Evolutionary conservation across 345 rosid species (phyloP), one percentile per base, ranked within the genome.

Genomic region (Gossypium anomalum): DNA sequence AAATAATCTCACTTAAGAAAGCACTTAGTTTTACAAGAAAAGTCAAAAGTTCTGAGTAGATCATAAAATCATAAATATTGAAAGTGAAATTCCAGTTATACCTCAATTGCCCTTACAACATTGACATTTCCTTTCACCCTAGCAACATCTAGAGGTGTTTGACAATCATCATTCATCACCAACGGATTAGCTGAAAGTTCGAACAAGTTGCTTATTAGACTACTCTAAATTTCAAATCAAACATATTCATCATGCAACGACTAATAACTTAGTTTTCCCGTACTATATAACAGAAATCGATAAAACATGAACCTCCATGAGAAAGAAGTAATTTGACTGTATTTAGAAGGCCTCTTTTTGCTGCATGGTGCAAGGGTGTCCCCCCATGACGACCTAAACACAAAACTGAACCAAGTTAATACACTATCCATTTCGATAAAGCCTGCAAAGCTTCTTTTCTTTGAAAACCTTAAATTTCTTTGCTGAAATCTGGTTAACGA

Each of bases 281-380:
- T 44, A 61, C 47, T 22, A 29, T 29, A 22, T 25, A 48, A 22
- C 17, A 52, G 70, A 53, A 69, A 19, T 67, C 22, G 41, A 14
- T 20, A 59, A 70, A 13, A 23, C 72, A 59, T 78, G 12, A 72
- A 93, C 99, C 99, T 88, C 97, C 97, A 27, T 80, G 83, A 4
- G 89, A 77, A 76, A 92, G 89, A 82, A 95, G 98, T 65, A 95
- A 74, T 78, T 91, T 89, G 17, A 95, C 97, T 66, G 87, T 90
- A 73, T 72, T 82, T 72, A 84, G 92, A 71, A 89, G 91, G 64
- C 99, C 99, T 80, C 92, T 85, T 83, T 96, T 96, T 3, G 97
- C 97, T 9, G 99, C 99, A 83, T 96, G 99, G 76, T 96, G 98
- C 78, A 93, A 84, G 19, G 99, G 98, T 75, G 97, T 96, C 45